These are phyloP conservation scores for Escovopsis sp. DNA, from an alignment of 2,329 filamentous ascomycete species.

Conservation along the genomic window DNA sequence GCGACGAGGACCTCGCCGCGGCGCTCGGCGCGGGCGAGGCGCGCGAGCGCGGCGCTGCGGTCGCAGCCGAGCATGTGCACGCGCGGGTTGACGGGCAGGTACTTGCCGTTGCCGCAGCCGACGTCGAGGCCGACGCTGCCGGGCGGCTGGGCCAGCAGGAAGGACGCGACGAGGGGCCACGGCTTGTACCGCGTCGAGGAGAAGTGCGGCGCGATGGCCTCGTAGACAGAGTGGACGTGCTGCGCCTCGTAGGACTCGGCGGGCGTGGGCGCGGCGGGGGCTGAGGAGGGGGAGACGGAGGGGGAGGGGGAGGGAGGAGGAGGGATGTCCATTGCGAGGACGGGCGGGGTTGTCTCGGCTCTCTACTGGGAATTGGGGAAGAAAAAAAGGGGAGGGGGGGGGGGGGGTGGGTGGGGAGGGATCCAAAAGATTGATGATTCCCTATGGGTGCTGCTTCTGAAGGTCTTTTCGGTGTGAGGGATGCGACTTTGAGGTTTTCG, in stretches of 20 bases:
- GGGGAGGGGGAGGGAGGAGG: not conserved
- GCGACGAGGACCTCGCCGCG: conserved; percentile 61
- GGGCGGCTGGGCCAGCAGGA: conserved; percentile 48
- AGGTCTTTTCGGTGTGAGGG: no score
- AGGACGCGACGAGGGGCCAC: conserved; percentile 80
- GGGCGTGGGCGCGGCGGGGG: not conserved
- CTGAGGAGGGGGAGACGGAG: not conserved
- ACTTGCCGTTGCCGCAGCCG: conserved; percentile 96
- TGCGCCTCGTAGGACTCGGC: conserved; percentile 59
- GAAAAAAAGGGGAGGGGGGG: not conserved
- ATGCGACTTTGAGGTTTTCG: no score
- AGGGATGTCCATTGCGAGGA: not conserved
- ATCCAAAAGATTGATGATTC: no score
- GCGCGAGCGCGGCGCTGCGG: conserved; percentile 47
- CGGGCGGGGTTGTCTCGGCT: not conserved
- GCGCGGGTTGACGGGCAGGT: conserved; percentile 62
- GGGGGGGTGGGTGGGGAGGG: not conserved
- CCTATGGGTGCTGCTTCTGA: no score
- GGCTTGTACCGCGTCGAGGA: conserved; percentile 68
- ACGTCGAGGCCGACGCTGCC: conserved; percentile 79
- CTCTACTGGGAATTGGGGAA: no score
- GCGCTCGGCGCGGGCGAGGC: conserved; percentile 27
- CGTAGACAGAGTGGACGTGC: conserved; percentile 87
- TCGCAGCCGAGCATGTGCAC: conserved; percentile 78
- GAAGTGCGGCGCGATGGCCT: conserved; percentile 73